Base-by-base conservation (phyloP, 2,329 filamentous ascomycete species). In the Ceratocystis albifundus region DNA sequence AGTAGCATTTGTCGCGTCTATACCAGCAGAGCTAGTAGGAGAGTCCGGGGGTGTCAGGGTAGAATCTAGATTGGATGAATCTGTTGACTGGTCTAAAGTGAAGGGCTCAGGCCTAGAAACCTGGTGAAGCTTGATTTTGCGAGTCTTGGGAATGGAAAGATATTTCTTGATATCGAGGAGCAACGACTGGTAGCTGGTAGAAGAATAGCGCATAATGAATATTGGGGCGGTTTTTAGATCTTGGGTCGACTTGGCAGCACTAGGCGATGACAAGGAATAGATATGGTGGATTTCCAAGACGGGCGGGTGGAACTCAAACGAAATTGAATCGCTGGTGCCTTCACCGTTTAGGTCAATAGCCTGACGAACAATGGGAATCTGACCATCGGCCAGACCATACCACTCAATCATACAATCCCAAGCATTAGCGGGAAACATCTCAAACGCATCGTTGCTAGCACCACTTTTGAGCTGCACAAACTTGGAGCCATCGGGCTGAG, bases 261-360 rank as follows among this genome's bases (percentile, higher is more conserved):
- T 85, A 70, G 80, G 85, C 64, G 80, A 76, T 20, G 81, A 41
- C 36, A 41, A 77, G 2, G 83, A 83, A 74, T 86, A 87, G 1
- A 97, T 79, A 70, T 93, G 90, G 72, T 96, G 85, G 68, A 97
- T 80, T 0, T 86, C 90, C 74, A 96, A 89, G 55, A 96, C 80
- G 0, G 90, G 90, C 3, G 92, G 94, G 71, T 91, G 85, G 50
- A 90, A 80, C 76, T 97, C 94, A 74, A 88, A 96, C 71, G 88
- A 79, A 61, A 96, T 77, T n/a, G 64, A 66, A 22, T 68, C 67
- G 17, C 30, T 45, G n/a, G 76, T 72, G 1, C 80, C 80, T 50
- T 83, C 81, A 1, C 80, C 78, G 6, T 85, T 82, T 30, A 88
- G 91, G 74, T 96, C 88, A 75, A 93, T 88, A 46, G 88, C 91